Evolutionary conservation across 2,329 filamentous ascomycete genomes (phyloP), one percentile per base, ranked within the genome.

Genomic region (Akanthomyces muscarius): DNA sequence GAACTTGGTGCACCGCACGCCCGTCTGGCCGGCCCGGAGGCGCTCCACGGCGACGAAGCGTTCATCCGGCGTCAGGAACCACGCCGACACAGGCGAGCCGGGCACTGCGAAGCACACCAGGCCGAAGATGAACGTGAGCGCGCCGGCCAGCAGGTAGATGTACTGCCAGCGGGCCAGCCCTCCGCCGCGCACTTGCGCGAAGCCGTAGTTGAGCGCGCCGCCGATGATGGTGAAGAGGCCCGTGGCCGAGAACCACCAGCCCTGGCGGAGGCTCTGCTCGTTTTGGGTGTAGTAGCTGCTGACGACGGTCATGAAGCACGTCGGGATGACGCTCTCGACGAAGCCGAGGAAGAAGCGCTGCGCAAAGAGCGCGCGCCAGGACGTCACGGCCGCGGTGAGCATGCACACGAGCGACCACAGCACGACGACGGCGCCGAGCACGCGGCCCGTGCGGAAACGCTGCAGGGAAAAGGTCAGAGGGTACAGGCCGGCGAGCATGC

Each of bases 401-500:
- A 89, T 87, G 72, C 88, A 91, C 4, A 89, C 79, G 7, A 81
- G 73, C 0, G 86, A 81, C 90, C 89, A 92, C 7, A 89, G 60
- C 56, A 90, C 75, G 2, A 90, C 86, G 2, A 87, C 77, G 14
- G 70, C 77, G 14, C 88, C 88, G 3, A 92, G 80, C 1, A 89
- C 83, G 53, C 81, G 80, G n/a, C 86, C 83, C 1, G 86, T 80
- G 64, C 85, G 79, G 76, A 91, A 89, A 23, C 84, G 83, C 72
- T 92, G 89, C 1, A 91, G 78, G 0, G 84, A 78, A 64, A 89
- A 90, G 0, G 87, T 88, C 83, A 91, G 86, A 1, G 89, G 89
- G 65, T 91, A 92, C 3, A 90, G 77, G 0, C 89, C 89, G 0
- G 83, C 86, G 2, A 93, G 80, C 88, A 90, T 90, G 44, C 89